Base-by-base conservation (phyloP, 176 grass and related monocot species). In the Lolium perenne region DNA sequence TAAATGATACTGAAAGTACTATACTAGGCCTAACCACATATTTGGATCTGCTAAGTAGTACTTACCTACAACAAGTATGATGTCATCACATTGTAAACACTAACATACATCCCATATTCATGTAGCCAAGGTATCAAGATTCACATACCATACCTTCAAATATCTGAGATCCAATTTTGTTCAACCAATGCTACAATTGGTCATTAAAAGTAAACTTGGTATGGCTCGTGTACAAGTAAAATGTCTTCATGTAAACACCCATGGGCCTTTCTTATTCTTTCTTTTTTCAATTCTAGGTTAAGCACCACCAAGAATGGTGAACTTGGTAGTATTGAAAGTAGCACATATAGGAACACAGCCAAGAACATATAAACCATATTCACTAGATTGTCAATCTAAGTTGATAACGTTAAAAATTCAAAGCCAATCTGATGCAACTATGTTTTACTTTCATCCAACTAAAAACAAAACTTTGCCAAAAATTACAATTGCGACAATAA, bases 1-100 rank as follows among this genome's bases (percentile, higher is more conserved):
- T 22, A 56, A 85, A 58, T 75, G 47, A 22, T 64, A 89, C 65
- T 65, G 12, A 50, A 56, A 17, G 25, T 32, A 45, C 2, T 58
- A 75, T 55, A 85, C 17, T 22, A 25, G 29, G 35, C 10, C 14
- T 55, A 64, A 79, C 65, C 21, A 12, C 66, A 80, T 65, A 89
- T 38, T 56, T 80, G 29, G 18, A 84, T 84, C 16, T 64, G 74
- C 67, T 74, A 80, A 78, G 38, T 88, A 54, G 55, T 80, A 76
- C 18, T 72, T 29, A 32, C 55, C 46, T 45, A 79, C 38, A 76
- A 48, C 29, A 84, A 74, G 82, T 65, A 62, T 73, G 83, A 79
- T 66, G 67, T 12, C 29, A 43, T 73, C 23, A n/a, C 1, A 14
- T 38, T 80, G 48, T 62, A 4, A 89, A 32, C 55, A 26, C 2